phyloP scores from a whole-genome alignment of 441 rosid genomes.

The Mallotus repandus region DNA sequence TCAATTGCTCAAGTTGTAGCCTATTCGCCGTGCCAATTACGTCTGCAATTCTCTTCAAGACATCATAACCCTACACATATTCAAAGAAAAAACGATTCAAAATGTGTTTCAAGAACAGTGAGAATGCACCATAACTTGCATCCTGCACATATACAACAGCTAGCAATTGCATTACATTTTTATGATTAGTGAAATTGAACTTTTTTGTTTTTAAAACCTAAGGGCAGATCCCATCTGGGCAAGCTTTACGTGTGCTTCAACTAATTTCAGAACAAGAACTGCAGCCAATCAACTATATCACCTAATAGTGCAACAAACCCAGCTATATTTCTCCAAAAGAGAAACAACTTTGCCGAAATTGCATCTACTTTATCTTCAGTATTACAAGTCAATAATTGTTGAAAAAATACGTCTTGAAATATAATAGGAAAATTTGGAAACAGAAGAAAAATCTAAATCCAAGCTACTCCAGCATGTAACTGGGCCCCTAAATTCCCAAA shows the following conservation, averaged over 20 bases:
- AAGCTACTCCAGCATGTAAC: too few relatives aligned
- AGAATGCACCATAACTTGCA: conserved; percentile 10
- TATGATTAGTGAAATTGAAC: background rate
- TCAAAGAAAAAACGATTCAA: conserved; percentile 15
- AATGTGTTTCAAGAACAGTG: background rate
- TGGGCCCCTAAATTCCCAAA: too few relatives aligned
- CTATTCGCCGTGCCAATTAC: conserved; percentile 47
- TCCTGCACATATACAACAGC: conserved; percentile 3
- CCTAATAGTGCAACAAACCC: too few relatives aligned
- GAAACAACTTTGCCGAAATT: too few relatives aligned
- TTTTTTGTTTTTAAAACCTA: background rate
- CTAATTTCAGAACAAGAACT: background rate
- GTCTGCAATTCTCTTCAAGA: conserved; percentile 73
- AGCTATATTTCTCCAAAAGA: too few relatives aligned
- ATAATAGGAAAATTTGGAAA: too few relatives aligned
- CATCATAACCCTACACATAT: conserved; percentile 72
- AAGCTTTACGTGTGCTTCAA: background rate
- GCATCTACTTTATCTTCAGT: too few relatives aligned
- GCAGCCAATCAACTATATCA: background rate
- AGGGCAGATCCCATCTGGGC: background rate
- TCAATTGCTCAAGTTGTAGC: conserved; percentile 63
- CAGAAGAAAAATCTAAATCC: too few relatives aligned
- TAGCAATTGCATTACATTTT: background rate
- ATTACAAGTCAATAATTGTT: too few relatives aligned
- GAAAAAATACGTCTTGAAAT: too few relatives aligned